Evolutionary conservation across 1,284 basidiomycete species (phyloP), one percentile per base, ranked within the genome.

Genomic region (Xanthoconium separans): DNA sequence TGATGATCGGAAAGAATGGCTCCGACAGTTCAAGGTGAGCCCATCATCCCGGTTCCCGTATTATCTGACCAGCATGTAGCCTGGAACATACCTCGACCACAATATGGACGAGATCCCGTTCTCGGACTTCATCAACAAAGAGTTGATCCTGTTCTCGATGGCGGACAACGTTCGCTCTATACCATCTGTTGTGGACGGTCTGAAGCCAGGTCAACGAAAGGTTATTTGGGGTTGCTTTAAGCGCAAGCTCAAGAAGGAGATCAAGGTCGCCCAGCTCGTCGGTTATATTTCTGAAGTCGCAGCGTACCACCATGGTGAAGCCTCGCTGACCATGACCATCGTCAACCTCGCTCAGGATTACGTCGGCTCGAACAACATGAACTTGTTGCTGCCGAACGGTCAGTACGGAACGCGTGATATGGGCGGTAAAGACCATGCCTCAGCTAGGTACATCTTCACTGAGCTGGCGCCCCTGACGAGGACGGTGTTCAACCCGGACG

Each of bases 141-240:
- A 99, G 71, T 78, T 99, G 44, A 98, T 99, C 60, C 81, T 98
- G 29, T 99, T 99, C 82, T 99, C 96, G 3, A 98, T 99, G 94
- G 97, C 97, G 5, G 97, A 99, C 71, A 97, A 97, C 64, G 83
- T 98, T 64, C 93, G 94, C 64, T 95, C 96, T 18, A 95, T 99
- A 62, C 93, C 97, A 18, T 94, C 91, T 1, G 83, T 94, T 15
- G 87, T 89, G 6, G 97, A 99, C 69, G 97, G 97, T 34, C 78
- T 99, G 60, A 99, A 99, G 73, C 97, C 97, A n/a, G 96, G 95
- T 72, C 97, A 99, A 70, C 83, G 97, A 51, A 99, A 99, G 72
- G 93, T 99, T 51, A 82, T 99, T 34, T 99, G 92, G 81, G 91
- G 81, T 62, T 95, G 91, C 73, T 99, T 98, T 81, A 96, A 93